These are phyloP conservation scores for Sporothrix curviconia DNA, from an alignment of 2,329 filamentous ascomycete genomes.

Conservation along the genomic window DNA sequence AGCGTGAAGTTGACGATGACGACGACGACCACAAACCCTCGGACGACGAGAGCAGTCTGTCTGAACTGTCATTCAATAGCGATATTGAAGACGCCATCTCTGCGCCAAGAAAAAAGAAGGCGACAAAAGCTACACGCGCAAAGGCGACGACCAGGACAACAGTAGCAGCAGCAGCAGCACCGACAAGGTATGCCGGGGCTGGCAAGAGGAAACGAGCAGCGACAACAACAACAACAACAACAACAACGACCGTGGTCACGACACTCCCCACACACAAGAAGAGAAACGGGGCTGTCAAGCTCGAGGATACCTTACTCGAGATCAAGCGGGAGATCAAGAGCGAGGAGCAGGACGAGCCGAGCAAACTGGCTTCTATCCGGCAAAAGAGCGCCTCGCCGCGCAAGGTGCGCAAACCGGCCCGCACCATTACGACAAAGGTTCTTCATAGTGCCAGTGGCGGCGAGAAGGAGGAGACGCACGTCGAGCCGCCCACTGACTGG, in stretches of 20 bases:
- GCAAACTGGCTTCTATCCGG: not conserved
- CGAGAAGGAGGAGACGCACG: constrained; percentile 18
- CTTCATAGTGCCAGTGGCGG: not conserved
- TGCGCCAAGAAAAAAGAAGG: constrained; percentile 9
- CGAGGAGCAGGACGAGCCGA: constrained; percentile 8
- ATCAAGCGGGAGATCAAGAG: constrained; percentile 14
- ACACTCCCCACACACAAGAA: constrained; percentile 24
- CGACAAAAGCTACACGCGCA: not conserved
- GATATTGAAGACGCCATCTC: constrained; percentile 31
- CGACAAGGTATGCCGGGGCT: constrained; percentile 1
- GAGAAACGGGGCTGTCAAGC: constrained; percentile 12
- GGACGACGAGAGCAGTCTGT: constrained; percentile 17
- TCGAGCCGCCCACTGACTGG: constrained; percentile 71
- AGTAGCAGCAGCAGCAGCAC: no score
- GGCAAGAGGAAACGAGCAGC: constrained; percentile 28
- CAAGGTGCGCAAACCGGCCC: constrained; percentile 23
- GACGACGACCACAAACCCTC: not conserved
- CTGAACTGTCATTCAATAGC: constrained; percentile 19
- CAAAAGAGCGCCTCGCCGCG: constrained; percentile 35
- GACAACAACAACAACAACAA: constrained; percentile 24
- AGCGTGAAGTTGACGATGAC: not conserved
- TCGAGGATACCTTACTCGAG: constrained; percentile 24
- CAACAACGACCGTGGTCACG: constrained; percentile 24
- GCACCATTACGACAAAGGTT: constrained; percentile 11
- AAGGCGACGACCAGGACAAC: not conserved